These are phyloP conservation scores for Zopfia rhizophila DNA, from an alignment of 2,329 filamentous ascomycete species.

Conservation along the genomic window DNA sequence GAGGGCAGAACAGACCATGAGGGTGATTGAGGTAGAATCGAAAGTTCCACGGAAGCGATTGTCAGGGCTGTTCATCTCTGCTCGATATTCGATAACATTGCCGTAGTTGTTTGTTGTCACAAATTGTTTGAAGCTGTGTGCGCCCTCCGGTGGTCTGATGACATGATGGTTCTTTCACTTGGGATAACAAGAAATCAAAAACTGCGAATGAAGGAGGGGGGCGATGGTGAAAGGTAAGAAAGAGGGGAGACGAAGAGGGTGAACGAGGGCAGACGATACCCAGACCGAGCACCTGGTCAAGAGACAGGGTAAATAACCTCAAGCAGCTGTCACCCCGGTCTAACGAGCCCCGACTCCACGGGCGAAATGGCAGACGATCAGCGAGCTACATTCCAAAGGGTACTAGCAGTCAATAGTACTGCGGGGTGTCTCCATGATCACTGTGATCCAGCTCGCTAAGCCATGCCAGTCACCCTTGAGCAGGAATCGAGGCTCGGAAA, in stretches of 20 bases:
- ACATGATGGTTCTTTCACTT: no score
- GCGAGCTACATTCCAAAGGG: conserved; percentile 10
- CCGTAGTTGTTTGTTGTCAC: conserved; percentile 6
- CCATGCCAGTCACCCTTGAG: not conserved
- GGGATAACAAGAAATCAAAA: no score
- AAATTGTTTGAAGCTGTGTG: no score
- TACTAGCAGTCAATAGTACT: conserved; percentile 9
- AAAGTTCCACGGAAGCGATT: conserved; percentile 25
- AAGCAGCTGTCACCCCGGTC: conserved; percentile 17
- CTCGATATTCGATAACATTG: no score
- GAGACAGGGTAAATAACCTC: conserved; percentile 7
- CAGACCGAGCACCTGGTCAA: conserved; percentile 16
- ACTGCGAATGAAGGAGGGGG: no score
- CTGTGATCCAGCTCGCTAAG: not conserved
- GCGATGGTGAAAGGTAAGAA: no score
- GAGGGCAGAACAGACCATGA: conserved; percentile 29
- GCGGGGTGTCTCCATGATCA: no score
- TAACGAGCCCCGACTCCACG: conserved; percentile 21
- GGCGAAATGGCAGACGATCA: conserved; percentile 12
- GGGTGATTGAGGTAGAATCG: conserved; percentile 52
- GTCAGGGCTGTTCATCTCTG: conserved; percentile 24
- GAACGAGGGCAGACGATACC: not conserved
- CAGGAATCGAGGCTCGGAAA: no score
- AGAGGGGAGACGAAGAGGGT: not conserved
- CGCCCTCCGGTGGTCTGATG: no score